These are phyloP conservation scores for Bretschneidera sinensis DNA, from an alignment of 345 rosid species.

Conservation along the genomic window DNA sequence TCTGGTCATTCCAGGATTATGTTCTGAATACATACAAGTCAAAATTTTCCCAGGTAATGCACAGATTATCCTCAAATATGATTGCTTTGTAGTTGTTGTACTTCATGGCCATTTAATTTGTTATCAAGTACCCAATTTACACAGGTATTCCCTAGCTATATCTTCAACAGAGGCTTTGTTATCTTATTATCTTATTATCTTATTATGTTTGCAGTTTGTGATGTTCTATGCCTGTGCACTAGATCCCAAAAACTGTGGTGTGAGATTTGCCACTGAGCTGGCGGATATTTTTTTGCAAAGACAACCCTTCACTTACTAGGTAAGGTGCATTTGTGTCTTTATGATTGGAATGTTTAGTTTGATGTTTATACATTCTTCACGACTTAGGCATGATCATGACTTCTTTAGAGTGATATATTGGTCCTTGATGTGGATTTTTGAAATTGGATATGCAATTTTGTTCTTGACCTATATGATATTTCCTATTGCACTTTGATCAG, in stretches of 20 bases:
- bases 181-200: too few species aligned
- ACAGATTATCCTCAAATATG: not conserved
- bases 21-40: slow-evolving; percentile 69
- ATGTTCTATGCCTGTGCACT: slow-evolving; percentile 82
- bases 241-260: slow-evolving; percentile 78
- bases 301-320: slow-evolving; percentile 49
- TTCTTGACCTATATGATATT: too few species aligned
- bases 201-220: slow-evolving; percentile 84
- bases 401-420: not conserved
- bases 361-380: not conserved
- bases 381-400: not conserved
- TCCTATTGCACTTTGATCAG: too few species aligned
- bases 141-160: too few species aligned
- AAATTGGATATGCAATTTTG: too few species aligned
- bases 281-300: slow-evolving; percentile 42
- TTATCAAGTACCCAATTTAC: too few species aligned
- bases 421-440: too few species aligned
- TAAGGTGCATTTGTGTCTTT: slow-evolving; percentile 4
- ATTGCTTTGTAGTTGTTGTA: not conserved
- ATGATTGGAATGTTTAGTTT: not conserved
- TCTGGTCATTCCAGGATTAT: slow-evolving; percentile 55
- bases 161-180: slow-evolving; percentile 8
- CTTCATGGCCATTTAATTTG: too few species aligned
- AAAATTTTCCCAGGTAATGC: slow-evolving; percentile 75
- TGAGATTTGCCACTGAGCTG: slow-evolving; percentile 54